Evolutionary conservation across 768 basidiomycete genomes (phyloP).

Genomic region (Suillus tomentosus): DNA sequence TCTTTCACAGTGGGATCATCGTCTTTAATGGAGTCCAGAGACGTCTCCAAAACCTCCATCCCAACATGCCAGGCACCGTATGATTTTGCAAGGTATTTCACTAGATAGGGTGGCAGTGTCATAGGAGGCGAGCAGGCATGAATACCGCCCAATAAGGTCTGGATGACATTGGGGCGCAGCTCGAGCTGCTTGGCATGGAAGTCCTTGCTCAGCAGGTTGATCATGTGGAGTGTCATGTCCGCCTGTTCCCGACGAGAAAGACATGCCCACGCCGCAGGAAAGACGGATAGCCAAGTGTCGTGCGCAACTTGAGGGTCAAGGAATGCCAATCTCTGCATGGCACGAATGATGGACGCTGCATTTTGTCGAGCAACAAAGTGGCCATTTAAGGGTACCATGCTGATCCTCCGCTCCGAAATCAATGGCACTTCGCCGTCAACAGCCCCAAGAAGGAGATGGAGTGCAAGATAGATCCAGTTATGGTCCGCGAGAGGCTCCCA

Average conservation of each 20-base stretch:
- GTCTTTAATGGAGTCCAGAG: constrained; percentile 78
- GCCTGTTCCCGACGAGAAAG: constrained; percentile 85
- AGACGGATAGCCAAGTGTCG: constrained; percentile 84
- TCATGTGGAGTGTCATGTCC: constrained; percentile 87
- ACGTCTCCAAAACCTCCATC: constrained; percentile 79
- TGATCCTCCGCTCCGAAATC: constrained; percentile 44
- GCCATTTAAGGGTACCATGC: constrained; percentile 33
- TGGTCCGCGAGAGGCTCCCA: constrained; percentile 93
- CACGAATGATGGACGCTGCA: constrained; percentile 59
- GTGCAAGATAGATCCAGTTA: constrained; percentile 92
- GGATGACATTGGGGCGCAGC: constrained; percentile 87
- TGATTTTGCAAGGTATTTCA: constrained; percentile 95
- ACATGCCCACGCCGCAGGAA: constrained; percentile 83
- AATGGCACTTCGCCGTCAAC: constrained; percentile 46
- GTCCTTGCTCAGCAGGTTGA: constrained; percentile 88
- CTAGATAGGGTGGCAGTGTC: constrained; percentile 88
- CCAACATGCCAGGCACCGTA: constrained; percentile 95
- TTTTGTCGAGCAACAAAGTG: constrained; percentile 48
- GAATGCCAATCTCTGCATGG: constrained; percentile 82
- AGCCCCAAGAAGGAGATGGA: constrained; percentile 87
- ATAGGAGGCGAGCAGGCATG: constrained; percentile 86
- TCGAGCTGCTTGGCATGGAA: constrained; percentile 90
- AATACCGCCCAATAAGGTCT: constrained; percentile 84
- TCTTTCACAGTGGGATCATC: constrained; percentile 82
- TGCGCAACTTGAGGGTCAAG: constrained; percentile 78